These are phyloP conservation scores for Theileria annulata DNA, from an alignment of 169 alveolate species.

Conservation along the genomic window DNA sequence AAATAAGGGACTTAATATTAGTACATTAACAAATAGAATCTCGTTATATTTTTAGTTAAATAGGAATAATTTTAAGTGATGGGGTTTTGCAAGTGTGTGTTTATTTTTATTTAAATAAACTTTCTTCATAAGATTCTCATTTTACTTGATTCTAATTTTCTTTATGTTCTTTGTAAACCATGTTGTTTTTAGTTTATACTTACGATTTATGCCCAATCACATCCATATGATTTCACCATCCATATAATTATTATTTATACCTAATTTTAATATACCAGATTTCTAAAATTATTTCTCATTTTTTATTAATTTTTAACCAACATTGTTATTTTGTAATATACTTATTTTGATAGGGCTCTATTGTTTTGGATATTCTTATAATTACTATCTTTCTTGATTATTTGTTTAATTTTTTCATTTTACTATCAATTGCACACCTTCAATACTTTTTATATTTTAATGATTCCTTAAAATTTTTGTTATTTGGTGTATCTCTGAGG, in stretches of 20 bases:
- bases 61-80: neutral
- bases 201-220: no score
- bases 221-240: neutral
- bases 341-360: neutral
- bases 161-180: neutral
- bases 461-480: neutral
- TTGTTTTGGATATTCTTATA: neutral
- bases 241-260: neutral
- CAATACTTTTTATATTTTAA: neutral
- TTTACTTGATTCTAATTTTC: neutral
- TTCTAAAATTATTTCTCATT: neutral
- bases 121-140: neutral
- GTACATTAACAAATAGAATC: neutral
- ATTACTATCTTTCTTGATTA: no score
- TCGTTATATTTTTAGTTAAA: no score
- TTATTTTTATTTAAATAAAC: neutral
- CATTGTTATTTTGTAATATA: neutral
- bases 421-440: neutral
- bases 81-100: neutral
- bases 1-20: neutral
- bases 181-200: neutral
- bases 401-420: neutral
- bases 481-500: neutral
- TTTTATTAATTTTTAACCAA: no score
- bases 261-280: neutral